Evolutionary conservation across 352 stramenopile genomes (phyloP), one percentile per base, ranked within the genome.

Genomic region (Pythium apleroticum): DNA sequence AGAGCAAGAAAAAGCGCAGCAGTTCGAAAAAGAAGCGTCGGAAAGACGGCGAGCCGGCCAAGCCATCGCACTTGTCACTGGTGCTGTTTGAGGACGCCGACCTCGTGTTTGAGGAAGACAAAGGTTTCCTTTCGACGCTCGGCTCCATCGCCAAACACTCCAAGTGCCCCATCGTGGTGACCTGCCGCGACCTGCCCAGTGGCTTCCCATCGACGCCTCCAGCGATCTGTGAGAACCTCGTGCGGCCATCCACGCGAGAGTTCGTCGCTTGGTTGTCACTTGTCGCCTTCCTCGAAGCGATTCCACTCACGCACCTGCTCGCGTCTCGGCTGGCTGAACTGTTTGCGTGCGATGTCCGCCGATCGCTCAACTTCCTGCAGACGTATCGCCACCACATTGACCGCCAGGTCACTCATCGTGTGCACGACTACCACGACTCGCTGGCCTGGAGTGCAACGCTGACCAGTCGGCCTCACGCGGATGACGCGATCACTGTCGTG

Each of bases 31-130:
- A 66, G 59, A 68, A 72, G 39, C 59, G 52, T 17, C 52, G 61
- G 1, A 56, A n/a, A 19, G 66, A 56, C n/a, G 31, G 17, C 3
- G 50, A 53, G 5, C 20, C 39, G 24, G 27, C 53, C n/a, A 71
- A 67, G 39, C 55, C 74, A 9, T 78, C 82, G 14, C 80, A 88
- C 9, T 70, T 90, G 22, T 93, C 86, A 24, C 77, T 95, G 35
- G 82, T 95, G n/a, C 70, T 95, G 3, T 92, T 95, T 60, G 86
- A 95, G 73, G 86, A 95, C 57, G 84, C 84, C 68, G 82, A 95
- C 46, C 45, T 91, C 25, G 72, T 93, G 5, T 95, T 95, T 67
- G 84, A 93, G 7, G 77, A 91, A 22, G 86, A 95, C 64, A 90
- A 89, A 58, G 86, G 86, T 9, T 95, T 95, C 52, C 64, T 92